Percentiles rank a stretch among this genome's conserved stretches.
These are phyloP conservation scores for Cordia subcordata DNA, from an alignment of 257 asterid genomes.

Conservation along the genomic window DNA sequence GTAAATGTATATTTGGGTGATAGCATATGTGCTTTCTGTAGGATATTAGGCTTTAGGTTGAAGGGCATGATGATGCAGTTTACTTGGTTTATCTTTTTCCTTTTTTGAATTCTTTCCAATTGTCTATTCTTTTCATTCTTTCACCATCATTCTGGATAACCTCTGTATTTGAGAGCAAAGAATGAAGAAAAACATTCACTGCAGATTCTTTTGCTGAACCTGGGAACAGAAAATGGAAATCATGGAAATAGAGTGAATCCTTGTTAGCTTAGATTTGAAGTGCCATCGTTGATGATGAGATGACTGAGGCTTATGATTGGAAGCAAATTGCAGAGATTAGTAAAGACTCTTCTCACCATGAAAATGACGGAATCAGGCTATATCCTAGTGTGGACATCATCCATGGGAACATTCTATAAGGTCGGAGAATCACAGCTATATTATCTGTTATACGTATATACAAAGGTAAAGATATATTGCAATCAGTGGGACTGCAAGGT, in stretches of 20 bases:
- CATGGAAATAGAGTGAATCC: not conserved
- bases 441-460: no score
- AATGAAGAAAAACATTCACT: slow-evolving; percentile 2
- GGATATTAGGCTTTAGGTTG: slow-evolving; percentile 35
- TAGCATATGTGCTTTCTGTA: slow-evolving; percentile 21
- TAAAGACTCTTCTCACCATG: no score
- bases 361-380: no score
- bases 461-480: no score
- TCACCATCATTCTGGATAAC: slow-evolving; percentile 23
- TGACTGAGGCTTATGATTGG: not conserved
- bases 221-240: slow-evolving; percentile 8
- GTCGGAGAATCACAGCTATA: no score
- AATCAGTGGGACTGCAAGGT: no score
- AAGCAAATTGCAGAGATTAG: not conserved
- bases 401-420: no score
- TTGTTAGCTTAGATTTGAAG: not conserved
- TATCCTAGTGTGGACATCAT: no score
- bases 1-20: slow-evolving; percentile 19
- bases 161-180: not conserved
- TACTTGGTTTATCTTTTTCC: slow-evolving; percentile 14
- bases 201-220: slow-evolving; percentile 8
- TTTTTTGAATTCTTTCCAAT: slow-evolving; percentile 16
- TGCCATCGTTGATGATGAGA: not conserved
- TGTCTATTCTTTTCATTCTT: slow-evolving; percentile 22
- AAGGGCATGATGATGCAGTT: not conserved